Base-by-base conservation (phyloP, 2,329 filamentous ascomycete species). In the Corniculantispora saksenae region DNA sequence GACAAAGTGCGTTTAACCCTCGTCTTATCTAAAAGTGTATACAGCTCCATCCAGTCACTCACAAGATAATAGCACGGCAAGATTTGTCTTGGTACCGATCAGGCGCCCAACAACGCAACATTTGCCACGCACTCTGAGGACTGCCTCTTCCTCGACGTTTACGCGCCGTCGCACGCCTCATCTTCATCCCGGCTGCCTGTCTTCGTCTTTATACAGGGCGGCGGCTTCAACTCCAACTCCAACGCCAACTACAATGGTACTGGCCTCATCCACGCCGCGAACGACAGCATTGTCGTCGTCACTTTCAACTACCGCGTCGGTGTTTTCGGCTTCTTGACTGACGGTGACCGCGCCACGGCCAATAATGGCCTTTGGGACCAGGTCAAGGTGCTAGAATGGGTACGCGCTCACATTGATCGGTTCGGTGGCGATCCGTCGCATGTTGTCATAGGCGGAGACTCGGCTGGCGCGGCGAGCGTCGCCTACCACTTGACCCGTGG, bases 341-440 rank as follows among this genome's bases (percentile, higher is more conserved):
- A 86, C 67, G 87, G 88, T 0, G 80, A 83, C 59, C 3, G 19
- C 6, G 47, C 23, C 47, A 50, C 47, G 4, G 78, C 90, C 15
- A 91, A 91, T 70, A 85, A 78, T 1, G 89, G 89, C 0, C 73
- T 91, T 9, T 78, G 89, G 3, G 88, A 91, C 69, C 87, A 91
- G 74, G 80, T 86, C 21, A 81, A 84, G 29, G 78, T 84, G 2
- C 73, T 91, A 51, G 72, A 83, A 58, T 91, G 89, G 89, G 82
- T 90, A 0, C 81, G 86, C 70, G 75, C 81, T 40, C 78, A 91
- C 66, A 89, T 91, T 50, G 72, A 74, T 32, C 73, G 81, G 71
- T 88, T 88, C 66, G 84, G 87, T 9, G 87, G 87, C 1, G 82
- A 89, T 67, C 83, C 85, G 0, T 71, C 79, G 29, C 84, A 85